Percentiles rank a stretch among this genome's conserved stretches.
phyloP scores from a whole-genome alignment of 768 basidiomycete species.

The Lentinula aciculospora region DNA sequence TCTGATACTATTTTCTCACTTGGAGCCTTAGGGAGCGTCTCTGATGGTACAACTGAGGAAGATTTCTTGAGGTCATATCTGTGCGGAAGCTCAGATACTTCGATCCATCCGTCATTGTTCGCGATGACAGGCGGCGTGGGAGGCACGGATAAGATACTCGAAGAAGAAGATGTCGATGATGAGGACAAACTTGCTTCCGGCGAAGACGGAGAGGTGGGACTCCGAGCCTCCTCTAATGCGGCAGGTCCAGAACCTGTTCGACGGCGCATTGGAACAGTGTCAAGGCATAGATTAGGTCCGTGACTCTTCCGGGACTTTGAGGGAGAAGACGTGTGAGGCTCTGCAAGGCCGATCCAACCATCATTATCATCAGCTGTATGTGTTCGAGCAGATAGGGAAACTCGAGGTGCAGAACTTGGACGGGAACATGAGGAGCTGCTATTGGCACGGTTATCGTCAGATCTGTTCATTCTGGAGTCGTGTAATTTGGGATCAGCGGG shows the following conservation, averaged over 20 bases:
- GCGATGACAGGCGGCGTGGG: neutral
- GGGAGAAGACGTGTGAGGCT: constrained; percentile 18
- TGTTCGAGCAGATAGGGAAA: constrained; percentile 14
- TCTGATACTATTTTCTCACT: neutral
- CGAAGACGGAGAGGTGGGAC: constrained; percentile 12
- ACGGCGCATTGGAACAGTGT: constrained; percentile 17
- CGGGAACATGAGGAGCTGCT: neutral
- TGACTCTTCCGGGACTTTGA: constrained; percentile 32
- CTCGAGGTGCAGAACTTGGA: constrained; percentile 7
- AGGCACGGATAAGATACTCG: neutral
- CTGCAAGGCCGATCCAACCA: constrained; percentile 36
- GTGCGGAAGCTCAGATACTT: constrained; percentile 16
- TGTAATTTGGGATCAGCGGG: constrained; percentile 26
- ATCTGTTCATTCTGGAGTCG: constrained; percentile 29
- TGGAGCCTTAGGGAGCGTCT: neutral
- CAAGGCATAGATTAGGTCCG: constrained; percentile 37
- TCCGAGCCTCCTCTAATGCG: constrained; percentile 12
- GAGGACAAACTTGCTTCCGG: constrained; percentile 22
- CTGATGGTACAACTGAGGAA: neutral
- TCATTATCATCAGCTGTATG: constrained; percentile 34
- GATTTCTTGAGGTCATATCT: neutral
- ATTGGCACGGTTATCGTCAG: constrained; percentile 32
- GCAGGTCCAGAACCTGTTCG: constrained; percentile 34
- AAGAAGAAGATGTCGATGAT: constrained; percentile 16
- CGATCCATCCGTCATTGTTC: constrained; percentile 34